phyloP scores from a whole-genome alignment of 805 yeast species.

The Blastobotrys chiropterorum region DNA sequence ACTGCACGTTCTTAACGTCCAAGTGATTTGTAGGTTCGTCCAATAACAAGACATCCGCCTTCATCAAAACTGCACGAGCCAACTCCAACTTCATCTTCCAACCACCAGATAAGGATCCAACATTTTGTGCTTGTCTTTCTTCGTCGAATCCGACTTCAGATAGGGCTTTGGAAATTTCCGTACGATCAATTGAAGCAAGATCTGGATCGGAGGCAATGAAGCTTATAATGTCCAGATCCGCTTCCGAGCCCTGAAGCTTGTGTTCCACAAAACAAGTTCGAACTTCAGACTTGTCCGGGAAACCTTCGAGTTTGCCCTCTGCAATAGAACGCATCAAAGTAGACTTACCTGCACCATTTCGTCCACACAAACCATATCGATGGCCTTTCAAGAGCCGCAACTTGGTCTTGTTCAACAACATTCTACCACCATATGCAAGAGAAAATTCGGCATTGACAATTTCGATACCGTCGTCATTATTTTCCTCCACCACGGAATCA shows the following conservation, averaged over 20 bases:
- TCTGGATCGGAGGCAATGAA: conserved; percentile 90
- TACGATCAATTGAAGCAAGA: conserved; percentile 52
- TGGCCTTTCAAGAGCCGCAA: conserved; percentile 87
- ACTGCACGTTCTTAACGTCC: conserved; percentile 87
- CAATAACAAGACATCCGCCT: conserved; percentile 86
- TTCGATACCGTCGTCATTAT: conserved; percentile 75
- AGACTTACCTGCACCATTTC: conserved; percentile 98
- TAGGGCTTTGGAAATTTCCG: conserved; percentile 70
- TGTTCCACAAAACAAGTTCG: conserved; percentile 97
- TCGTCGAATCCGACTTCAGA: conserved; percentile 86
- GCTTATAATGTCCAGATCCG: conserved; percentile 77
- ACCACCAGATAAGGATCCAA: conserved; percentile 95
- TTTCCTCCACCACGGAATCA: conserved; percentile 44
- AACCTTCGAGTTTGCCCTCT: conserved; percentile 94
- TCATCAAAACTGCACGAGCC: conserved; percentile 98
- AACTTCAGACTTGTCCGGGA: conserved; percentile 82
- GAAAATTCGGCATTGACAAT: conserved; percentile 94
- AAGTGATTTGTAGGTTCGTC: conserved; percentile 99
- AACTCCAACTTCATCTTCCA: conserved; percentile 98
- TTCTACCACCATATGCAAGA: conserved; percentile 94
- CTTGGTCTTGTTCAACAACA: conserved; percentile 89
- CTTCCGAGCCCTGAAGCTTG: conserved; percentile 90
- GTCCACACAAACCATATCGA: conserved; percentile 95
- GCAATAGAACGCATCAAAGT: conserved; percentile 96
- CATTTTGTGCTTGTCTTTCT: conserved; percentile 81